Conservation (phyloP, 192 early-diverging fungal species). For the Neocallimastix lanati region DNA sequence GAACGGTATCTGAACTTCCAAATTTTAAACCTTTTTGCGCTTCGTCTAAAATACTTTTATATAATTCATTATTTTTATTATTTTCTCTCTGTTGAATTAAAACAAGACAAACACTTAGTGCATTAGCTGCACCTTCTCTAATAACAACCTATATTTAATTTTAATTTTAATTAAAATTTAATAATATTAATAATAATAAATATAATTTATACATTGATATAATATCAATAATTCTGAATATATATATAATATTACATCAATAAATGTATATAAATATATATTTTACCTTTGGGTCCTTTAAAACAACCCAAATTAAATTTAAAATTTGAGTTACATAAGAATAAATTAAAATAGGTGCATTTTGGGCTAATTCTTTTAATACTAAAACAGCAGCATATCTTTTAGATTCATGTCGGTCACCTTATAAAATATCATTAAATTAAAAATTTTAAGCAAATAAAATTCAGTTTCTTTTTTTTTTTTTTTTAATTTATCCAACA, state of each 20-base stretch:
- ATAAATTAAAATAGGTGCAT: slow-evolving; percentile 67
- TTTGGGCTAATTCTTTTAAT: slow-evolving; percentile 47
- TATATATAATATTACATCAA: no score
- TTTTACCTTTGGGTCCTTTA: slow-evolving; percentile 57
- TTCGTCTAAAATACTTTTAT: slow-evolving; percentile 66
- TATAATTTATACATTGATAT: not conserved
- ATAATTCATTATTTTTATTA: slow-evolving; percentile 38
- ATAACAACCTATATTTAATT: slow-evolving; percentile 48
- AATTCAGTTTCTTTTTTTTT: no score
- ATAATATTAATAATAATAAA: not conserved
- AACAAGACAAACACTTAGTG: slow-evolving; percentile 53
- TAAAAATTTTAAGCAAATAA: not conserved
- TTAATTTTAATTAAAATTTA: no score
- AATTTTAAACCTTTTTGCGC: slow-evolving; percentile 48
- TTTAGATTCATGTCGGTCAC: slow-evolving; percentile 56
- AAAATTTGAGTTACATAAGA: slow-evolving; percentile 62
- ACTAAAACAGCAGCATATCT: slow-evolving; percentile 69
- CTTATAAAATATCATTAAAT: slow-evolving; percentile 9
- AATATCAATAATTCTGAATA: no score
- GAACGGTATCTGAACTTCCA: slow-evolving; percentile 58
- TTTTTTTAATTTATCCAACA: not conserved
- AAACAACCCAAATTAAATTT: slow-evolving; percentile 62
- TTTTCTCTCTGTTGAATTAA: slow-evolving; percentile 65
- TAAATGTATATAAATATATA: no score
- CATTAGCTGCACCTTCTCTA: slow-evolving; percentile 63